These are phyloP conservation scores for Termitomyces bulborhizus DNA, from an alignment of 768 basidiomycete genomes.

Conservation along the genomic window DNA sequence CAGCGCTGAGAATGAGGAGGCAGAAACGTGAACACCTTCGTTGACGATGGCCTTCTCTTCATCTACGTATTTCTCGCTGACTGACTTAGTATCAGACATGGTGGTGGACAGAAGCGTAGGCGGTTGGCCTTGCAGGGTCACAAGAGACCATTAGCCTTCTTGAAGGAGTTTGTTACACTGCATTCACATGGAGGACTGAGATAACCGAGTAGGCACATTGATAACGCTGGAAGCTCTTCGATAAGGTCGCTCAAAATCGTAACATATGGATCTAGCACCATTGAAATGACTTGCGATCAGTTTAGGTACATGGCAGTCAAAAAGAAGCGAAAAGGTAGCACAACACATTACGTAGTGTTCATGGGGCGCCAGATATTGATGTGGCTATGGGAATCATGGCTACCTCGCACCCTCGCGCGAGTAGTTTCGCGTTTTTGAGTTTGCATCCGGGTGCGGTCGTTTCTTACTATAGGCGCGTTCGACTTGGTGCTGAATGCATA, in stretches of 20 bases:
- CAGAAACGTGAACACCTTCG: conserved; percentile 10
- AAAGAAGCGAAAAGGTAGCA: not conserved
- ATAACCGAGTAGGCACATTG: conserved; percentile 8
- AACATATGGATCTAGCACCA: not conserved
- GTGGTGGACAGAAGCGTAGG: conserved; percentile 16
- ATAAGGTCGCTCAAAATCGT: not conserved
- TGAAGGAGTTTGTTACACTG: conserved; percentile 18
- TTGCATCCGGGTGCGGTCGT: no score
- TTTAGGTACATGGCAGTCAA: not conserved
- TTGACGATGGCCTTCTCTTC: not conserved
- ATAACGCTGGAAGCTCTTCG: not conserved
- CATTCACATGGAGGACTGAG: conserved; percentile 15
- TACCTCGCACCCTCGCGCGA: no score
- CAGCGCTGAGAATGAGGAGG: not conserved
- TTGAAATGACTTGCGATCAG: not conserved
- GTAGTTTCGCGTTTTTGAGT: no score
- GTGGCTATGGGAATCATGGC: no score
- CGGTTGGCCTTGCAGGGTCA: conserved; percentile 9
- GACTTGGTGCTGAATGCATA: no score
- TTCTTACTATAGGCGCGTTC: no score
- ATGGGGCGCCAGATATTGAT: no score
- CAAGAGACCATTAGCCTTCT: conserved; percentile 13
- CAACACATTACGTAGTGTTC: no score
- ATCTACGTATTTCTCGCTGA: conserved; percentile 23
- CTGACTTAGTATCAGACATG: conserved; percentile 31